Percentiles rank a stretch among this genome's conserved stretches.
phyloP scores from a whole-genome alignment of 345 rosid species.

The Alliaria petiolata region DNA sequence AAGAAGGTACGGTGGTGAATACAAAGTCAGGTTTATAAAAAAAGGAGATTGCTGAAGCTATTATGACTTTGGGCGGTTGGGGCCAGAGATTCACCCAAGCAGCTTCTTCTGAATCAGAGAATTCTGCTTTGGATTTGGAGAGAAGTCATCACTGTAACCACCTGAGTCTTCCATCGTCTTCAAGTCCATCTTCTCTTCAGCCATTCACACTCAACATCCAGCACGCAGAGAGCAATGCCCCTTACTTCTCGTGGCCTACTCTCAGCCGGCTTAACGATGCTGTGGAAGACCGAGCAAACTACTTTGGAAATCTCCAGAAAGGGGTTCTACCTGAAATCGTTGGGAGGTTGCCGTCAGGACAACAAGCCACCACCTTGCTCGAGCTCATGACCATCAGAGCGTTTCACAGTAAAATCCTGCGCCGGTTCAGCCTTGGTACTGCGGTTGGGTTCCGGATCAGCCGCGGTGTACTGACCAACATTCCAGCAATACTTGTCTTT shows the following conservation, averaged over 20 bases:
- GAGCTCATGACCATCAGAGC: constrained; percentile 88
- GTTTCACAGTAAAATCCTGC: constrained; percentile 77
- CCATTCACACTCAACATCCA: constrained; percentile 60
- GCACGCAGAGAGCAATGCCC: constrained; percentile 74
- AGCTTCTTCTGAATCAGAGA: constrained; percentile 60
- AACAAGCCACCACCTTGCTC: constrained; percentile 73
- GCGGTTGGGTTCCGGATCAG: constrained; percentile 78
- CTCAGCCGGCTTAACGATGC: constrained; percentile 58
- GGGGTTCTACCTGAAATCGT: constrained; percentile 72
- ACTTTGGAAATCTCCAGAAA: constrained; percentile 76
- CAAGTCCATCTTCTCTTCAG: constrained; percentile 55
- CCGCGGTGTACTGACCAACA: constrained; percentile 60
- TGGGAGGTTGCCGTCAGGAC: constrained; percentile 64
- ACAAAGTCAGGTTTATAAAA: too few relatives aligned
- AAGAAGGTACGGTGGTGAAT: neutral
- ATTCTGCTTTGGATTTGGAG: constrained; percentile 70
- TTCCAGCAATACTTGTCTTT: constrained; percentile 81
- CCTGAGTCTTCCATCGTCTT: constrained; percentile 49
- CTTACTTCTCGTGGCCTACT: constrained; percentile 84
- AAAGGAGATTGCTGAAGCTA: constrained; percentile 10
- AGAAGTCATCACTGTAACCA: constrained; percentile 44
- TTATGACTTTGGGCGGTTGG: constrained; percentile 46
- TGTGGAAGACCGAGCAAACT: constrained; percentile 67
- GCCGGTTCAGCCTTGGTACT: constrained; percentile 77
- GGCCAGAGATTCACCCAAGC: constrained; percentile 41